Evolutionary conservation across 2,329 filamentous ascomycete genomes (phyloP), one percentile per base, ranked within the genome.

Genomic region (Exophiala sp.): DNA sequence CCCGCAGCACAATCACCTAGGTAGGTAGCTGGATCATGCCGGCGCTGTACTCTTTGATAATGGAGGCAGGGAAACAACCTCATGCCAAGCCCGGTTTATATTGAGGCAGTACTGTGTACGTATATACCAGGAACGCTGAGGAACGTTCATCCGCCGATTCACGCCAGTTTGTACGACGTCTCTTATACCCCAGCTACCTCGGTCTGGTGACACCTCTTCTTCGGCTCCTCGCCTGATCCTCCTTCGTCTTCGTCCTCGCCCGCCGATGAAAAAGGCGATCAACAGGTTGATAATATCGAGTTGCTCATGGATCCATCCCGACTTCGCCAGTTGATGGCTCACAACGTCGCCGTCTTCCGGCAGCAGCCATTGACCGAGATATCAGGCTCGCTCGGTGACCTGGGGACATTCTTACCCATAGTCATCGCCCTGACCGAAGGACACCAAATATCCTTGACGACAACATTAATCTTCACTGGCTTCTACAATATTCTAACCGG

Each of bases 371-470:
- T 85, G 13, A 68, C 85, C 42, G 91, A 97, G 71, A 80, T 97
- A 46, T 95, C 91, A 1, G 91, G 91, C 44, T 86, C 90, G 0
- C 77, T 88, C 2, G 91, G 91, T 56, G 91, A 96, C 65, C 76
- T 96, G 35, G 91, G 91, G 56, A 96, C 91, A 2, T 79, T 95
- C 23, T 79, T 95, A 9, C 91, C 90, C 41, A 80, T 96, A 48
- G 86, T 93, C 74, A 88, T 95, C 34, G 87, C 90, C 2, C 80
- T 97, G 22, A 82, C 89, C 0, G 70, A 87, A 22, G 85, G 87
- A 58, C 75, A 78, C 27, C 90, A 86, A 7, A 86, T 97, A 61
- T 84, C 87, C 18, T 77, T 97, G 1, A 81, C 87, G 21, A 83
- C 58, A 41, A 96, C 91, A 0, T 77, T 97, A 1, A 80, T 97